Evolutionary conservation across 495 filamentous ascomycete species (phyloP).

Genomic region (Penicillium paradoxum): DNA sequence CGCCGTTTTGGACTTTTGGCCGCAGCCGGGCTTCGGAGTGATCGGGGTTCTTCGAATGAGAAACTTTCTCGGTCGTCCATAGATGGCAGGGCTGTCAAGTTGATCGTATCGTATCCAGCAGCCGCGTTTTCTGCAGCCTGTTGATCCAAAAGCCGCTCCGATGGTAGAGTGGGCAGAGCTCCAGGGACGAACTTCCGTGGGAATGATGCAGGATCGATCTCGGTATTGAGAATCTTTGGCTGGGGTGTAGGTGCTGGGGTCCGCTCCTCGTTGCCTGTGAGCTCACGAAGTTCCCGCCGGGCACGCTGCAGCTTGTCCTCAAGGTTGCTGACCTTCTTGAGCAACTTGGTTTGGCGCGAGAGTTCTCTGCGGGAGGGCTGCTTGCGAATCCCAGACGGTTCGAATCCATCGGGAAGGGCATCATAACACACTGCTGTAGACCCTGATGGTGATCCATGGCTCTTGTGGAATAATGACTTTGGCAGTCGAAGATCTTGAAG

Average conservation of each 20-base stretch:
- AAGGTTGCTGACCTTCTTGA: slow-evolving; percentile 61
- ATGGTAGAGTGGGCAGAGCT: slow-evolving; percentile 54
- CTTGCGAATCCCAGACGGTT: slow-evolving; percentile 36
- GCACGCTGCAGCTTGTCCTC: slow-evolving; percentile 57
- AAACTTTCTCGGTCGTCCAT: slow-evolving; percentile 11
- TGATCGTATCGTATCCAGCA: not conserved
- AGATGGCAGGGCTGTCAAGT: slow-evolving; percentile 18
- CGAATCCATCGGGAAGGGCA: slow-evolving; percentile 25
- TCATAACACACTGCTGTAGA: slow-evolving; percentile 11
- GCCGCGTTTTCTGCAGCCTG: slow-evolving; percentile 15
- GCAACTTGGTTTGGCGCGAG: slow-evolving; percentile 55
- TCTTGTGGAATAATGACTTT: slow-evolving; percentile 28
- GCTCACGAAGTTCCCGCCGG: slow-evolving; percentile 52
- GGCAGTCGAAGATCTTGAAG: slow-evolving; percentile 38
- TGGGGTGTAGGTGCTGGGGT: slow-evolving; percentile 20
- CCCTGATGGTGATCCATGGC: slow-evolving; percentile 8
- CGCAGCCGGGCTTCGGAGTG: not conserved
- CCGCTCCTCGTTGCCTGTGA: slow-evolving; percentile 40
- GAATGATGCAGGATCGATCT: slow-evolving; percentile 35
- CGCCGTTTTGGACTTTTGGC: slow-evolving; percentile 19
- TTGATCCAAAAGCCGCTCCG: slow-evolving; percentile 49
- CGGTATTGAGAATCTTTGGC: slow-evolving; percentile 19
- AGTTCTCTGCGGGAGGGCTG: slow-evolving; percentile 58
- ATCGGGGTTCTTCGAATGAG: slow-evolving; percentile 11
- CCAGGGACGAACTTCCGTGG: slow-evolving; percentile 50